Evolutionary conservation across 140 eudicot species (phyloP), one percentile per base, ranked within the genome.

Genomic region (Oenanthe javanica): DNA sequence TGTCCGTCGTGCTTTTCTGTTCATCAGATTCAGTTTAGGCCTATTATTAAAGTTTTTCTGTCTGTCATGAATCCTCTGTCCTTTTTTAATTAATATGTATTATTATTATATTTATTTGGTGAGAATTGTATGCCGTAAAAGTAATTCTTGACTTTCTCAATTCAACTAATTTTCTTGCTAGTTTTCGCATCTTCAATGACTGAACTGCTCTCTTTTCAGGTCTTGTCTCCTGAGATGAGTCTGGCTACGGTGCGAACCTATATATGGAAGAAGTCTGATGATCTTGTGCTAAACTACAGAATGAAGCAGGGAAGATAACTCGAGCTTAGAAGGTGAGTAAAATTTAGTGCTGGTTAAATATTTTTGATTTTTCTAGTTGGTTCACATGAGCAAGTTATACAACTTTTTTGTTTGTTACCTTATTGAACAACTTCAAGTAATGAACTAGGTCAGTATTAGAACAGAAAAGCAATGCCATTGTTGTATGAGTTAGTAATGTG

Each of bases 221-320:
- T 95, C 23, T 88, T 95, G 81, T 79, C 93, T 81, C 92, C 95
- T 81, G 97, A 92, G 55, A 95, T 95, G 97, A 95, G 97, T 83
- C 88, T 95, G 82, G 97, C 99, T 27, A 95, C 99, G 27, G 97
- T 95, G 45, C 95, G 98, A 23, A 87, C 97, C 82, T 94, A 90
- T 84, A 88, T 94, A 78, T 92, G 96, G 98, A 94, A 94, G 82
- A 94, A 92, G 85, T 85, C 94, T 11, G 98, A 94, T 59, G 98
- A 94, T 76, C 88, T 94, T 80, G 88, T 92, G 66, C 98, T 94
- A 19, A 86, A 94, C 83, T 94, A 92, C 85, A 85, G 96, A 64
- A 86, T 94, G 19, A 69, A 81, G 79, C 87, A 88, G 83, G 88
- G 92, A 59, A 86, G 88, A 87, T 88, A 88, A 91, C 19, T 49